Evolutionary conservation across 2,329 filamentous ascomycete genomes (phyloP).

Genomic region (Chalaropsis thielavioides): DNA sequence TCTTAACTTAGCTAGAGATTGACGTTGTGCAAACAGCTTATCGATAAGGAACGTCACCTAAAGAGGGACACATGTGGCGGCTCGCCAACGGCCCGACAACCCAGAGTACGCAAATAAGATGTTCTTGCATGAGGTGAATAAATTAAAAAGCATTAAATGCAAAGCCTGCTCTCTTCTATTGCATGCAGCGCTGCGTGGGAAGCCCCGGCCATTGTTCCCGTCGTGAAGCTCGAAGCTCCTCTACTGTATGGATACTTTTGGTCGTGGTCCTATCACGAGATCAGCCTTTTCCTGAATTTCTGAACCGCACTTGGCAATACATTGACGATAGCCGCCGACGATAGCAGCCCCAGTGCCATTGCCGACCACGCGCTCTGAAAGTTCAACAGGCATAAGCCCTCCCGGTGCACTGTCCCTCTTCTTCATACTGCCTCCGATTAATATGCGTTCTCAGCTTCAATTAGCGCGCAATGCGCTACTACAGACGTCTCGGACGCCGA

Average conservation of each 20-base stretch:
- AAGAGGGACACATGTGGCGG: neutral
- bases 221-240: neutral
- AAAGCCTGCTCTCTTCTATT: neutral
- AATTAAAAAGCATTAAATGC: neutral
- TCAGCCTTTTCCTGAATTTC: conserved; percentile 10
- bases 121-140: neutral
- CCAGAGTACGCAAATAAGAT: neutral
- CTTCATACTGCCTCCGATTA: neutral
- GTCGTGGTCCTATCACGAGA: neutral
- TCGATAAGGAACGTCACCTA: neutral
- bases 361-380: neutral
- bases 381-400: neutral
- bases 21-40: neutral
- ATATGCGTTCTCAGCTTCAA: conserved; percentile 17
- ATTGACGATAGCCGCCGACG: neutral
- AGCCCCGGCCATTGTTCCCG: neutral
- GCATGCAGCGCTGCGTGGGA: neutral
- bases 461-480: conserved; percentile 18
- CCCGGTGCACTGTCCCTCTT: neutral
- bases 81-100: neutral
- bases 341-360: neutral
- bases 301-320: neutral
- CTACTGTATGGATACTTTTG: conserved; percentile 7
- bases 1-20: neutral
- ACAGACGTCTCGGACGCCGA: conserved; percentile 23